Evolutionary conservation across 768 basidiomycete species (phyloP), one percentile per base, ranked within the genome.

Genomic region (Leccinum uliginosum): DNA sequence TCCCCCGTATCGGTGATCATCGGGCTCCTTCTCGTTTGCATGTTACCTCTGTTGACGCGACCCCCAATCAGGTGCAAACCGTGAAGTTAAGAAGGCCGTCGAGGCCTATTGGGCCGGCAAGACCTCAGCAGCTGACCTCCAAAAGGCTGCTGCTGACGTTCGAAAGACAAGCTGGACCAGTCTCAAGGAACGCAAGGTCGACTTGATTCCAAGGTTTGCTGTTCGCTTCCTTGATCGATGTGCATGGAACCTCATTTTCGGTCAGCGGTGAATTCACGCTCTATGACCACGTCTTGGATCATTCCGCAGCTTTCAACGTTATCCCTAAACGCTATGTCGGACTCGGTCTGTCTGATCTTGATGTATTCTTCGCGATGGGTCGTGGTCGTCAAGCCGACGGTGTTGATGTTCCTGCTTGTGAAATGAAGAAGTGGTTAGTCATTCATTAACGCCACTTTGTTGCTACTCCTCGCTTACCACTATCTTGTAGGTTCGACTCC

Each of bases 351-450:
- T 91, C 92, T 27, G 80, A 85, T 61, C 86, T 98, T 62, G 96
- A 99, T 76, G 86, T 94, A 71, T 97, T 91, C 78, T 98, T 99
- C 67, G 97, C 97, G 66, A 95, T 98, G 91, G 97, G 96, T 53
- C 96, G 97, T 76, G 97, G 97, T 56, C 92, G 96, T 64, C 97
- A 99, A 76, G 81, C 89, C 43, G 91, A 85, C 61, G 88, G 86
- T 58, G 95, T 98, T 66, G 97, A 99, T 77, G 93, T 98, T 62
- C 93, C 92, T 50, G 93, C 95, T 49, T 93, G 84, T 62, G 95
- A 98, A 80, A 98, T 98, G 97, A 98, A 97, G 84, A 98, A 98
- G 77, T 99, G 97, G 96, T 92, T 70, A 66, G 86, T 78, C 29
- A 35, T 40, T 45, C 32, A 24, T 55, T 54, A 3, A 52, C 15